phyloP scores from a whole-genome alignment of 768 basidiomycete species.

The Russula lepida region DNA sequence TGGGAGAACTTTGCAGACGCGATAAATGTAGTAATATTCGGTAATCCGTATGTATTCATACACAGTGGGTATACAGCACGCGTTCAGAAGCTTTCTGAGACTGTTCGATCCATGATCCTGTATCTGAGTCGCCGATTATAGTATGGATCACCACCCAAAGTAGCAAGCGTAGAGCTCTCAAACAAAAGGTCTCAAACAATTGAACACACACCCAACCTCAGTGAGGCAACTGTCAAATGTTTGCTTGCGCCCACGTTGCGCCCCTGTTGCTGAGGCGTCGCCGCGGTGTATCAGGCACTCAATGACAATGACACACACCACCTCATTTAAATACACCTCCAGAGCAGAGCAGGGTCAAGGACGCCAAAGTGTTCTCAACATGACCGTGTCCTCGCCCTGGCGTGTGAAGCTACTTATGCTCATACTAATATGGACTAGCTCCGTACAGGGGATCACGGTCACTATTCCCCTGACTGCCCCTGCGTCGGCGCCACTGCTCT shows the following conservation, averaged over 20 bases:
- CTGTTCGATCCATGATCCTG: not conserved
- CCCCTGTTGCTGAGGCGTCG: too few relatives aligned
- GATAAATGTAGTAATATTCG: constrained; percentile 15
- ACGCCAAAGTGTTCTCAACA: not conserved
- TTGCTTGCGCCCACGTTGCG: not conserved
- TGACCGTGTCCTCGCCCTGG: not conserved
- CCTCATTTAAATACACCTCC: not conserved
- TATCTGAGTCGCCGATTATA: not conserved
- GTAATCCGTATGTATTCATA: constrained; percentile 15
- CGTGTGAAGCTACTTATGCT: not conserved
- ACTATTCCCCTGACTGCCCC: constrained; percentile 7
- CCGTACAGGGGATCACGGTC: constrained; percentile 5
- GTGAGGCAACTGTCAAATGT: not conserved
- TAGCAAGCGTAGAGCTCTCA: not conserved
- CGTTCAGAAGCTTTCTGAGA: not conserved
- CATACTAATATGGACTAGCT: not conserved
- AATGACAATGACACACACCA: not conserved
- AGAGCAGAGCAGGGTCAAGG: not conserved
- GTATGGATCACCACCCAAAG: not conserved
- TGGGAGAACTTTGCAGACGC: constrained; percentile 21
- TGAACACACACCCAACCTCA: too few relatives aligned
- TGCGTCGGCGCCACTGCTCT: not conserved
- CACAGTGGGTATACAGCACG: not conserved
- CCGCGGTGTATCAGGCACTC: not conserved
- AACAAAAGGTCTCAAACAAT: not conserved